Evolutionary conservation across 371 early-diverging fungal species (phyloP).

Genomic region (Mucor velutinosus): DNA sequence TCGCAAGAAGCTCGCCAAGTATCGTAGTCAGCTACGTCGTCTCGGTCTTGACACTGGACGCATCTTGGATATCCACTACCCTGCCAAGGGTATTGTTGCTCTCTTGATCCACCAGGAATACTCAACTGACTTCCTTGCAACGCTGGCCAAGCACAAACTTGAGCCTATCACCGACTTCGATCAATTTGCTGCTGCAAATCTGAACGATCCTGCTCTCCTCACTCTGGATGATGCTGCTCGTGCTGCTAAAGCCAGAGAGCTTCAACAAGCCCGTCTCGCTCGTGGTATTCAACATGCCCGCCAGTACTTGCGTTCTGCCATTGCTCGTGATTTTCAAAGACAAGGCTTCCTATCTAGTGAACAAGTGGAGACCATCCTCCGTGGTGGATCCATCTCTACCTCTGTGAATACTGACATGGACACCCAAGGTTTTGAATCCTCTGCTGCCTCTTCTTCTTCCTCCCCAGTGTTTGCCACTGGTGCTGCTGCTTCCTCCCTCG

Average conservation of each 20-base stretch:
- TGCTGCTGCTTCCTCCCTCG: too few species aligned
- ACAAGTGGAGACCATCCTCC: neutral
- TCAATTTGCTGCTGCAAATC: neutral
- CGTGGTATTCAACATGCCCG: neutral
- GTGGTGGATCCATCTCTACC: too few species aligned
- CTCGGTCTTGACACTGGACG: neutral
- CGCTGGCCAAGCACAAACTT: neutral
- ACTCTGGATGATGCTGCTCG: neutral
- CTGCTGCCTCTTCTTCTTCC: too few species aligned
- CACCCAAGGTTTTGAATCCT: too few species aligned
- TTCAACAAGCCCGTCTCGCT: neutral
- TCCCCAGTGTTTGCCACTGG: too few species aligned
- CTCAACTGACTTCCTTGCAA: neutral
- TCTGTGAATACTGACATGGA: too few species aligned
- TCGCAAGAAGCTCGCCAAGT: neutral
- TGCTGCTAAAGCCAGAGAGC: neutral
- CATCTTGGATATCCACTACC: slow-evolving; percentile 9
- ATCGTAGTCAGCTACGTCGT: neutral
- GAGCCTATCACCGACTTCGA: neutral
- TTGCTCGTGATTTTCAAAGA: neutral
- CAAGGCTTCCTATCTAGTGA: neutral
- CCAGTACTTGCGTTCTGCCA: neutral
- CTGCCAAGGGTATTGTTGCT: neutral
- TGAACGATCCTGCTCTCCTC: neutral
- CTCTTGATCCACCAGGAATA: neutral